A percentile compares a stretch with the other conserved stretches of the same genome.
These are phyloP conservation scores for Lactifluus subvellereus DNA, from an alignment of 768 basidiomycete species.

Conservation along the genomic window DNA sequence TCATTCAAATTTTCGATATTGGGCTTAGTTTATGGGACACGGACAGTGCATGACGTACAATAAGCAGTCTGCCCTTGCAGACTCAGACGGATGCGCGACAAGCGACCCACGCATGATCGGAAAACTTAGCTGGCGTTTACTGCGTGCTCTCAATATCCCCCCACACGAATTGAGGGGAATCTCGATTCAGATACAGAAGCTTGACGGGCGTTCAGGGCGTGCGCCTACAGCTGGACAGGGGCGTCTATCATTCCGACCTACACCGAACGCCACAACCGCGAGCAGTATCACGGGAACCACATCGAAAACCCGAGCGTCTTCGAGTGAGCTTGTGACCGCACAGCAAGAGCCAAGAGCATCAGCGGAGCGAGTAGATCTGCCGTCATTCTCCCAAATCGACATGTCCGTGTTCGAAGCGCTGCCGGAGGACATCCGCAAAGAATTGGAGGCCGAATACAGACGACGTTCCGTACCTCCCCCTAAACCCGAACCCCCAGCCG, in stretches of 20 bases:
- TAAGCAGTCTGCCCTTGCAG: conserved; percentile 59
- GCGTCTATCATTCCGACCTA: conserved; percentile 50
- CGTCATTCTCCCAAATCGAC: conserved; percentile 74
- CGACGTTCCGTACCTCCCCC: conserved; percentile 51
- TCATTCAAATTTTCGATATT: conserved; percentile 7
- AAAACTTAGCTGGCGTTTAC: conserved; percentile 67
- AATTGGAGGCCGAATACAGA: conserved; percentile 61
- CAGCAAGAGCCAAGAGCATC: neutral
- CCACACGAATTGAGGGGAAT: conserved; percentile 87
- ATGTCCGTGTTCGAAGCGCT: conserved; percentile 62
- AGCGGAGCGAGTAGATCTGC: conserved; percentile 36
- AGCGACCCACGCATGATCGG: conserved; percentile 68
- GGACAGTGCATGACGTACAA: conserved; percentile 79
- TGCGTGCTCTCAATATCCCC: conserved; percentile 70
- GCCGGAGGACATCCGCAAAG: conserved; percentile 61
- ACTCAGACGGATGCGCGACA: conserved; percentile 61
- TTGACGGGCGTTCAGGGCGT: conserved; percentile 48
- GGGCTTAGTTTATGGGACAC: conserved; percentile 78
- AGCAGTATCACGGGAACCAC: neutral
- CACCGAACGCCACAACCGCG: conserved; percentile 9
- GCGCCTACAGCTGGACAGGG: conserved; percentile 48
- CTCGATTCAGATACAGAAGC: conserved; percentile 85
- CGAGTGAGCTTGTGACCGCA: conserved; percentile 7
- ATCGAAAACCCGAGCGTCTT: neutral
- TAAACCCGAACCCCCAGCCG: conserved; percentile 18